Conservation (phyloP, 2,329 filamentous ascomycete species). For the Colletotrichum higginsianum region DNA sequence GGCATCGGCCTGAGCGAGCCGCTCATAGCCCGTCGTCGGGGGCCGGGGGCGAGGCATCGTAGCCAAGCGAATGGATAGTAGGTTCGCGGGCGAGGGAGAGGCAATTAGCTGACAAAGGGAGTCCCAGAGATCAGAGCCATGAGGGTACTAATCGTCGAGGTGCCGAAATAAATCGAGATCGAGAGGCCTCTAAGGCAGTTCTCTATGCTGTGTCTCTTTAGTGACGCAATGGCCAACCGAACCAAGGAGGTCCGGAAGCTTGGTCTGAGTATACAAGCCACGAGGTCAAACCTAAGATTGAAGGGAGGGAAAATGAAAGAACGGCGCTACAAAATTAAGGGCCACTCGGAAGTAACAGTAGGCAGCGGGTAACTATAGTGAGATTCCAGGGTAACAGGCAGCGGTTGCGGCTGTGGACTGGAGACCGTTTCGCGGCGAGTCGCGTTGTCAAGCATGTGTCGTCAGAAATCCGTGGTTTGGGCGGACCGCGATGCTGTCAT, state of each 20-base stretch:
- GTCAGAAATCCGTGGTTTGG: conserved; percentile 29
- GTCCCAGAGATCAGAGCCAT: conserved; percentile 12
- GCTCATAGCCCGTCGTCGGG: conserved; percentile 86
- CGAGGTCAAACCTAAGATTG: conserved; percentile 4
- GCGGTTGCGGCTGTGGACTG: conserved; percentile 14
- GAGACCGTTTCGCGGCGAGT: conserved; percentile 12
- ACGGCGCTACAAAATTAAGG: conserved; percentile 13
- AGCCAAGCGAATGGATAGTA: conserved; percentile 24
- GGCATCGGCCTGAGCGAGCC: conserved; percentile 85
- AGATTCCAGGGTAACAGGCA: background rate
- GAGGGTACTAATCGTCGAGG: conserved; percentile 3
- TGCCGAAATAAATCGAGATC: background rate
- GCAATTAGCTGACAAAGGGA: conserved; percentile 2
- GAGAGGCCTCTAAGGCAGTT: background rate
- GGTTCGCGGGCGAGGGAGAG: conserved; percentile 4
- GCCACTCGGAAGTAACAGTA: conserved; percentile 5
- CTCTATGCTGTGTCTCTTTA: background rate
- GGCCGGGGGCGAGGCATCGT: conserved; percentile 78
- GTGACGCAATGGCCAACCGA: conserved; percentile 14
- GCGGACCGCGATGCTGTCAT: conserved; percentile 37
- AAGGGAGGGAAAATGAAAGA: conserved; percentile 12
- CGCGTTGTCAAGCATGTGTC: conserved; percentile 34
- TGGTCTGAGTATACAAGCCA: conserved; percentile 21
- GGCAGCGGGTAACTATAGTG: conserved; percentile 6
- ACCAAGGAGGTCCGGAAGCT: conserved; percentile 6